Evolutionary conservation across 441 rosid species (phyloP), one percentile per base, ranked within the genome.

Genomic region (Daphne laureola): DNA sequence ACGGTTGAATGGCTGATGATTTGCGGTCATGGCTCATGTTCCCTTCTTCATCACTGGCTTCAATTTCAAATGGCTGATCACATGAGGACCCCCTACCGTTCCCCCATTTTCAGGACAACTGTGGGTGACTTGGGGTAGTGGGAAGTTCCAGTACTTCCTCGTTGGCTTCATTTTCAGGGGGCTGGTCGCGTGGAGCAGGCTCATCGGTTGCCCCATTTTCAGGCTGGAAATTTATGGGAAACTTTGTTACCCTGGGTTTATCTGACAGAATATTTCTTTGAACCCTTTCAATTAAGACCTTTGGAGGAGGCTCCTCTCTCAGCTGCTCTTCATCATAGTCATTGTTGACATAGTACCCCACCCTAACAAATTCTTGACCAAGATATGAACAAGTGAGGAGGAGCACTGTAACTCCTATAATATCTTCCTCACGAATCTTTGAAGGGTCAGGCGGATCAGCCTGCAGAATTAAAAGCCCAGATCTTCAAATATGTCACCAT

Each of bases 171-270:
- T 59, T 49, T 70, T 71, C 83, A 45, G 63, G 57, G 5, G 77
- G 69, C 53, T 72, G 78, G 52, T 69, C 79, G 18, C 68, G 52
- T 31, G 75, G 54, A 18, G 67, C 60, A 21, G 71, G 66, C 51
- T 71, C 92, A 27, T 71, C 77, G 14, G 43, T 67, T 69, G 75
- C 81, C 23, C 69, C 48, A 14, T 68, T 74, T 58, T 80, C 89
- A 0, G 93, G 87, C 64, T 67, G 80, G 64, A 85, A 85, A 65
- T 85, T 82, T 70, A 85, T 82, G 55, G 93, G 93, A 57, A 85
- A 85, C 69, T 85, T 85, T 12, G 87, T 85, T 27, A 82, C 89
- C 59, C 89, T 71, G n/a, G 93, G 93, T 67, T 85, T 85, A 59
- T 85, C 85, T 12, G 84, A 71, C 46, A 82, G 59, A 45, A 85